phyloP scores from a whole-genome alignment of 2,329 filamentous ascomycete genomes.

The Rosellinia necatrix region DNA sequence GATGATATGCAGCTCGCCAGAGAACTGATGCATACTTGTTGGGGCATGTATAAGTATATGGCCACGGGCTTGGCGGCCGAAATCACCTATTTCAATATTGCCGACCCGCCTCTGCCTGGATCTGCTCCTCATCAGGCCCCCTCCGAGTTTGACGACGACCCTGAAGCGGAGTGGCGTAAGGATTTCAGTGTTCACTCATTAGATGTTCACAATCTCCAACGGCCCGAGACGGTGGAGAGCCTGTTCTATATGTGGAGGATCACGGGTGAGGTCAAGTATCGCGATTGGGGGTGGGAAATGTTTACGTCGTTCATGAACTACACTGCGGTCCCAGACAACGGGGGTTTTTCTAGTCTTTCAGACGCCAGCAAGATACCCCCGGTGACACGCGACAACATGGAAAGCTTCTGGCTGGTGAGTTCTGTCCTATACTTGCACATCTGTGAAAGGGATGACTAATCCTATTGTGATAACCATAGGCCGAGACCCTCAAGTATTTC shows the following conservation, averaged over 20 bases:
- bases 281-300: slow-evolving; percentile 99
- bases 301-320: slow-evolving; percentile 89
- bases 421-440: neutral
- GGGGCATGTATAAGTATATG: slow-evolving; percentile 94
- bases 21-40: slow-evolving; percentile 95
- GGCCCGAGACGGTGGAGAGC: slow-evolving; percentile 95
- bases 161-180: slow-evolving; percentile 69
- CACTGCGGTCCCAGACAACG: slow-evolving; percentile 76
- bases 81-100: slow-evolving; percentile 87
- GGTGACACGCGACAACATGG: slow-evolving; percentile 84
- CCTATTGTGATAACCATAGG: slow-evolving; percentile 53
- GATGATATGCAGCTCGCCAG: slow-evolving; percentile 85
- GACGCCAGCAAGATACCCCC: slow-evolving; percentile 77
- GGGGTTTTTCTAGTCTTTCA: slow-evolving; percentile 80
- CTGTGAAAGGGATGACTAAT: neutral
- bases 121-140: slow-evolving; percentile 58
- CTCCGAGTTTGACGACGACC: slow-evolving; percentile 54
- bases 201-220: slow-evolving; percentile 92
- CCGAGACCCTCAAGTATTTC: slow-evolving; percentile 97
- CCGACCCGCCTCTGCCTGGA: slow-evolving; percentile 68
- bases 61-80: slow-evolving; percentile 91
- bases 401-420: slow-evolving; percentile 95
- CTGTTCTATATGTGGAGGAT: slow-evolving; percentile 99
- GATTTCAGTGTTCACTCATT: slow-evolving; percentile 80
- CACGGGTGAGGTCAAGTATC: slow-evolving; percentile 85